Evolutionary conservation across 768 basidiomycete genomes (phyloP).

Genomic region (Amanita subjunquillea): DNA sequence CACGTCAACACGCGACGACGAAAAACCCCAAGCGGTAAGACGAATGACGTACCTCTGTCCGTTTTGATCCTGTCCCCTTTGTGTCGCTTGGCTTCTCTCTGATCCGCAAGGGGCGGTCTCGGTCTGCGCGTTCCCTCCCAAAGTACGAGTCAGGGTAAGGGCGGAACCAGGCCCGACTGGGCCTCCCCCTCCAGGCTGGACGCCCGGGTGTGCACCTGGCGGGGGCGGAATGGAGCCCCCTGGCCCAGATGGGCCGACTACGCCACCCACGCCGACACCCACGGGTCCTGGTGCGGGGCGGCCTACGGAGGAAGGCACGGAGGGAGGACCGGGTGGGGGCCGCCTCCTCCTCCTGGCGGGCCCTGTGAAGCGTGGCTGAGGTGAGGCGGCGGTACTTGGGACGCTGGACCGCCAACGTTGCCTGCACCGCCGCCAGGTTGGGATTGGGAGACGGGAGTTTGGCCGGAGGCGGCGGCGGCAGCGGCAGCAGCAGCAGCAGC

Average conservation of each 20-base stretch:
- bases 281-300: constrained; percentile 12
- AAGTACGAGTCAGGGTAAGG: constrained; percentile 1
- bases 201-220: constrained; percentile 12
- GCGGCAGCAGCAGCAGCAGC: too few relatives aligned
- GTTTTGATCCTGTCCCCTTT: constrained; percentile 34
- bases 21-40: neutral
- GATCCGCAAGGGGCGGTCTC: constrained; percentile 31
- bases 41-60: constrained; percentile 22
- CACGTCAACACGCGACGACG: neutral
- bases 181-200: constrained; percentile 4
- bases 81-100: constrained; percentile 51
- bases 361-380: neutral
- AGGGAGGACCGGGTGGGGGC: constrained; percentile 6
- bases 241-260: neutral
- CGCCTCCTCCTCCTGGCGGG: constrained; percentile 2
- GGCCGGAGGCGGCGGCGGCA: neutral
- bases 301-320: constrained; percentile 11
- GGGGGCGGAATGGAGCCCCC: constrained; percentile 3
- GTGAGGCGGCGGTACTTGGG: neutral
- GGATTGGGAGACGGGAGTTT: neutral
- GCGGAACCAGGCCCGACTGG: constrained; percentile 11
- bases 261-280: neutral
- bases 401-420: neutral
- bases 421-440: neutral
- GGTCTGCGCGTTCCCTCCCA: constrained; percentile 16